Evolutionary conservation across 768 basidiomycete species (phyloP).

Genomic region (Lactifluus subvellereus): DNA sequence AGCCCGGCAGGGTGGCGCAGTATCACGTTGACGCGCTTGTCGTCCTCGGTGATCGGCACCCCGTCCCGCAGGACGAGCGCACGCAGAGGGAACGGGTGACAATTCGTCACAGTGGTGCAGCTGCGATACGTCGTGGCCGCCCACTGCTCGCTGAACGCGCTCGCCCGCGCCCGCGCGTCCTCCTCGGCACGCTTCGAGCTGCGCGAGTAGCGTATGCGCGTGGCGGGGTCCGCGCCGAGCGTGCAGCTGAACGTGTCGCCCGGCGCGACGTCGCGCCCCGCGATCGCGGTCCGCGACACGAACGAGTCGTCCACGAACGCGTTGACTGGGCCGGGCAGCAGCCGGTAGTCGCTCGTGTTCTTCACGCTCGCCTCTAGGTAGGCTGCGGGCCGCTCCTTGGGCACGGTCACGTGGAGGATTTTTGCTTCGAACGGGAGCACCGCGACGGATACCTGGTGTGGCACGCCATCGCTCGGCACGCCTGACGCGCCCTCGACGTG

Average conservation of each 20-base stretch:
- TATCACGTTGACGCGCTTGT: conserved; percentile 40
- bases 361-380: conserved; percentile 43
- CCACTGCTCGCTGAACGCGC: conserved; percentile 41
- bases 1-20: conserved; percentile 44
- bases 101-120: conserved; percentile 40
- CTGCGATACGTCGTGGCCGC: conserved; percentile 40
- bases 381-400: conserved; percentile 43
- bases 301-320: conserved; percentile 54
- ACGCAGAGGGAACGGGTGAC: conserved; percentile 40
- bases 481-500: conserved; percentile 44
- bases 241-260: conserved; percentile 51
- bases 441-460: conserved; percentile 51
- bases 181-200: conserved; percentile 33
- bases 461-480: conserved; percentile 49
- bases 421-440: conserved; percentile 42
- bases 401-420: conserved; percentile 45
- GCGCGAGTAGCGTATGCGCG: conserved; percentile 38
- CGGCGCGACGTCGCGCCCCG: conserved; percentile 40
- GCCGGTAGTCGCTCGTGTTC: conserved; percentile 52
- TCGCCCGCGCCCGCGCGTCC: conserved; percentile 28
- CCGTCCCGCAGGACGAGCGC: conserved; percentile 44
- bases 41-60: conserved; percentile 36
- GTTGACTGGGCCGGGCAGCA: conserved; percentile 48
- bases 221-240: conserved; percentile 38
- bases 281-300: conserved; percentile 48